A percentile compares a stretch with the other conserved stretches of the same genome.
These are phyloP conservation scores for Pyricularia pennisetigena DNA, from an alignment of 2,329 filamentous ascomycete species.

Conservation along the genomic window DNA sequence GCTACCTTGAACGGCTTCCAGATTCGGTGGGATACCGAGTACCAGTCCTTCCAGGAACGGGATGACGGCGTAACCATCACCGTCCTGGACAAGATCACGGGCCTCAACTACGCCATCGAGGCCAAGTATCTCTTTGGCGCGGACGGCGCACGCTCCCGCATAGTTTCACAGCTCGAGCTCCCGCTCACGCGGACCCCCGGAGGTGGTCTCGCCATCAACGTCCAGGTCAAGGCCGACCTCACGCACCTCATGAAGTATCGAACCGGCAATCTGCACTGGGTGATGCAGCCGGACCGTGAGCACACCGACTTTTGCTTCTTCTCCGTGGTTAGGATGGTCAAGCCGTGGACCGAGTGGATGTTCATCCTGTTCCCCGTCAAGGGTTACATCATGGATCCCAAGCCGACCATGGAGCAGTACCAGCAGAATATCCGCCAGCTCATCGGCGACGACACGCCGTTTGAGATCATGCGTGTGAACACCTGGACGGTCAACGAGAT, in stretches of 20 bases:
- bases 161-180: slow-evolving; percentile 25
- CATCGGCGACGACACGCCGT: slow-evolving; percentile 43
- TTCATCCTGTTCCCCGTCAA: slow-evolving; percentile 40
- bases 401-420: slow-evolving; percentile 37
- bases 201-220: slow-evolving; percentile 27
- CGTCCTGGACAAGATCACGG: slow-evolving; percentile 14
- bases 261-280: slow-evolving; percentile 50
- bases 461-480: slow-evolving; percentile 41
- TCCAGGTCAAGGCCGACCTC: slow-evolving; percentile 34
- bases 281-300: slow-evolving; percentile 43
- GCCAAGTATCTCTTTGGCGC: slow-evolving; percentile 50
- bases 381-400: slow-evolving; percentile 18
- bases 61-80: slow-evolving; percentile 17
- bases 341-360: slow-evolving; percentile 54
- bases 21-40: slow-evolving; percentile 29
- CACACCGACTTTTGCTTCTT: slow-evolving; percentile 41
- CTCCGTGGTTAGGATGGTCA: slow-evolving; percentile 47
- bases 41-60: slow-evolving; percentile 21
- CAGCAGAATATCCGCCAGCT: slow-evolving; percentile 32
- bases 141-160: slow-evolving; percentile 35
- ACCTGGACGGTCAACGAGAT: slow-evolving; percentile 54
- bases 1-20: slow-evolving; percentile 29
- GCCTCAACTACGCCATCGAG: slow-evolving; percentile 27
- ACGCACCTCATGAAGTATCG: slow-evolving; percentile 35
- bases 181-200: slow-evolving; percentile 22